Base-by-base conservation (phyloP, 257 asterid species). In the Solanum corneliomulleri region DNA sequence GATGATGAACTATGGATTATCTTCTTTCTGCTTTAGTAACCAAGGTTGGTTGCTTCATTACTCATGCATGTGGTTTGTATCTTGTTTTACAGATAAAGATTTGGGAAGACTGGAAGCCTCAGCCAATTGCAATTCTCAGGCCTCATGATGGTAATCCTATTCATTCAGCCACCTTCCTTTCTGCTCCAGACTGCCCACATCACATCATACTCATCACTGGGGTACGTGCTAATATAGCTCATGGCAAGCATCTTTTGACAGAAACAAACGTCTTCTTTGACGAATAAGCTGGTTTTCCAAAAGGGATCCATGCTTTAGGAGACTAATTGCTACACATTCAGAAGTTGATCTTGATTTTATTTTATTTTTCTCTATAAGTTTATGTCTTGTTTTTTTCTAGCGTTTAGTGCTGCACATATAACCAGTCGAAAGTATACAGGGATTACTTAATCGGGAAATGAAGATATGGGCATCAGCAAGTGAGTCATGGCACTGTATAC, bases 131-230 rank as follows among this genome's bases (percentile, higher is more conserved):
- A 75, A 97, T 97, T 88, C 92, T 96, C 88, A 94, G 93, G 91
- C 99, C 99, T 77, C 95, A 96, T 90, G 99, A 94, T 84, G 96
- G 98, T 29, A 97, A 90, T n/a, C 99, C 99, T 86, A 96, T 97
- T 89, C 93, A 91, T 92, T 96, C 99, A 35, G 99, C 90, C 87
- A 96, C 98, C 31, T 97, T 97, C 90, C 90, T 97, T 91, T 90
- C 95, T 89, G 94, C 99, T 89, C 98, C 98, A 84, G 86, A 94
- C 85, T 94, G 91, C 45, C 99, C 99, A 1, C 98, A 95, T 87
- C 99, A 97, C 89, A 97, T 96, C 92, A 91, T 96, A 91, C 97
- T 97, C 25, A 93, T 97, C 78, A 97, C 99, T 49, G 99, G 99
- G 99, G 99, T 97, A 93, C 62, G 41, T 88, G 62, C 86, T 2